Percentiles rank a stretch among this genome's conserved stretches.
These are phyloP conservation scores for Galerina marginata DNA, from an alignment of 768 basidiomycete genomes.

Conservation along the genomic window DNA sequence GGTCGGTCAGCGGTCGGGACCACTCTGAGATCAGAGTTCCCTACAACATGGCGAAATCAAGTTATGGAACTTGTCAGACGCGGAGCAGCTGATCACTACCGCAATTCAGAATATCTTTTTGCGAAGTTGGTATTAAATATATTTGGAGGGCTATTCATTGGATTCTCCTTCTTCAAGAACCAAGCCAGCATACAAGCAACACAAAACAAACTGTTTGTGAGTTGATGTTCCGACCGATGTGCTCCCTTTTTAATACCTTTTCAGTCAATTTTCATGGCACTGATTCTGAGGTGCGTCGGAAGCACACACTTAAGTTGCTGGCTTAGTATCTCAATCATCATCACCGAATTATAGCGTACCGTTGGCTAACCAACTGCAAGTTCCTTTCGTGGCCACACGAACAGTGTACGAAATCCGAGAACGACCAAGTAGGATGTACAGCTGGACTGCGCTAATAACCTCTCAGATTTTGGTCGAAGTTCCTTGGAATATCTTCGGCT, in stretches of 20 bases:
- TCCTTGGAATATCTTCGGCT: conserved; percentile 66
- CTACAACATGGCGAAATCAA: conserved; percentile 60
- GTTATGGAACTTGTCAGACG: conserved; percentile 48
- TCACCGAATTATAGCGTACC: conserved; percentile 39
- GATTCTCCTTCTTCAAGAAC: conserved; percentile 67
- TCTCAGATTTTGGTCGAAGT: conserved; percentile 61
- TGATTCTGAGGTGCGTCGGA: conserved; percentile 41
- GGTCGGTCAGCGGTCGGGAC: conserved; percentile 42
- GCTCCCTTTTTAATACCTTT: neutral
- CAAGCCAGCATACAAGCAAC: conserved; percentile 59
- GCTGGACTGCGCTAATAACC: conserved; percentile 63
- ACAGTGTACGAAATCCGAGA: conserved; percentile 72
- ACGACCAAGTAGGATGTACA: conserved; percentile 67
- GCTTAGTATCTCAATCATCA: neutral
- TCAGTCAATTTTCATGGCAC: conserved; percentile 61
- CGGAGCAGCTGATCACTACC: conserved; percentile 53
- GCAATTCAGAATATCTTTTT: conserved; percentile 63
- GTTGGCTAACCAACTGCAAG: conserved; percentile 67
- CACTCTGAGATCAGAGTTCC: conserved; percentile 49
- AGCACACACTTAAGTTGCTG: neutral
- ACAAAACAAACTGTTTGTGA: conserved; percentile 70
- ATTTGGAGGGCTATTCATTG: conserved; percentile 59
- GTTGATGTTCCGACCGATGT: conserved; percentile 26
- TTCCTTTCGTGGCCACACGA: conserved; percentile 63
- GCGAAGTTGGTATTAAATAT: conserved; percentile 64